Base-by-base conservation (phyloP, 1,139 yeast genomes). In the Keqinozyma sinolaborantium region DNA sequence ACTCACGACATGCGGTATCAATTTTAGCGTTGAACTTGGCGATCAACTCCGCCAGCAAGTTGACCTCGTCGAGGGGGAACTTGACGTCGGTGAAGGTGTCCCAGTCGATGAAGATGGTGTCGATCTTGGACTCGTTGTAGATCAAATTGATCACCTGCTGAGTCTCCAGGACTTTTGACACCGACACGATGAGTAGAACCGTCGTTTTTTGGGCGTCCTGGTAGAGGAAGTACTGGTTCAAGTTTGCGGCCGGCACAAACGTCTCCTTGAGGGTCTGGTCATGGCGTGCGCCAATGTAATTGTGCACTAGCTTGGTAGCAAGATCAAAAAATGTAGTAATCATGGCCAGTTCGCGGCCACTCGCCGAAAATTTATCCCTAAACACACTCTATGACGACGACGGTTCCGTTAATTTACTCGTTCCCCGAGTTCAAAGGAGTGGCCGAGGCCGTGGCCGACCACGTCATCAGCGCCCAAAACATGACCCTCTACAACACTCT, bases 381-480 rank as follows among this genome's bases (percentile, higher is more conserved):
- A n/a, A n/a, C n/a, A n/a, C n/a, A n/a, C n/a, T n/a, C 21, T 23
- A 87, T 87, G 96, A 87, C 96, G 2, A 85, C 95, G 9, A 84
- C 95, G 7, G 95, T 88, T 24, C 97, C 97, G 16, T 80, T 87
- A 44, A 83, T 88, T 33, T 87, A 84, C 67, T 85, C 95, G 30
- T 88, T 88, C 56, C 95, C 90, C 28, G 95, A 83, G 58, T 82
- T 87, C 51, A 67, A 79, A 21, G 95, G 88, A 14, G 97, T 88
- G 23, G 96, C 97, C 3, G 95, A 85, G 36, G 96, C 96, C 15
- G 95, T 90, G 26, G 97, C 95, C 2, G 92, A 86, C 51, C 88
- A 86, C 53, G 79, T 90, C 34, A 76, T 88, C 28, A 71, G 80
- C 25, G 83, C 90, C 10, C 97, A 92, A 60, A 82, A 87, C 51